These are phyloP conservation scores for Claviceps quebecensis DNA, from an alignment of 2,329 filamentous ascomycete genomes.

Conservation along the genomic window DNA sequence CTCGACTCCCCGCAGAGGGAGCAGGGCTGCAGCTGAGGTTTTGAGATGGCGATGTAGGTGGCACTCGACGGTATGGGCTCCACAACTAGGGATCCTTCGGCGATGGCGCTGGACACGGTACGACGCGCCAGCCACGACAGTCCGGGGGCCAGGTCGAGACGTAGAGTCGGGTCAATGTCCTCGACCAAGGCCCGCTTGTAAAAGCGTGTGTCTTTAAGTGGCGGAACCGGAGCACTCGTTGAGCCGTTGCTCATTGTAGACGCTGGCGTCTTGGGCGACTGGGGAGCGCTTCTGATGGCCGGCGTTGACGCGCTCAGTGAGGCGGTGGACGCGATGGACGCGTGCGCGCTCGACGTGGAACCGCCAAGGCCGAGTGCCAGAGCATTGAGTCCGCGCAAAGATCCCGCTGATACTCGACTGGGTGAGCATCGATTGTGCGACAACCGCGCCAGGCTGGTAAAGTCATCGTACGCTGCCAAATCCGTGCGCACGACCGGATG, in stretches of 20 bases:
- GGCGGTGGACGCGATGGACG: slow-evolving; percentile 45
- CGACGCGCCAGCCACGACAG: slow-evolving; percentile 88
- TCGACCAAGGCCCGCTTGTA: slow-evolving; percentile 82
- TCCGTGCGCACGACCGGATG: slow-evolving; percentile 75
- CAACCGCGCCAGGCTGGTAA: slow-evolving; percentile 58
- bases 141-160: slow-evolving; percentile 77
- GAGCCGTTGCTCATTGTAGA: slow-evolving; percentile 35
- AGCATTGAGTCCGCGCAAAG: slow-evolving; percentile 37
- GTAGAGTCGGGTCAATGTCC: slow-evolving; percentile 86
- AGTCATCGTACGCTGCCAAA: slow-evolving; percentile 69
- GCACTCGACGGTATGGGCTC: slow-evolving; percentile 62
- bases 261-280: slow-evolving; percentile 43
- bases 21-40: slow-evolving; percentile 53
- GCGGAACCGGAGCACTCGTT: slow-evolving; percentile 30
- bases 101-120: slow-evolving; percentile 68
- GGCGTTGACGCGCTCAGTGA: slow-evolving; percentile 39
- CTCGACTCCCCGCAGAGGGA: slow-evolving; percentile 78
- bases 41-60: slow-evolving; percentile 33
- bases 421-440: slow-evolving; percentile 48
- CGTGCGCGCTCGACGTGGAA: slow-evolving; percentile 30
- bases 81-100: slow-evolving; percentile 74
- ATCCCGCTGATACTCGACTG: slow-evolving; percentile 53
- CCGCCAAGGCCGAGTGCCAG: slow-evolving; percentile 31
- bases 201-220: slow-evolving; percentile 81
- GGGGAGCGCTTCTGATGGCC: slow-evolving; percentile 37